Percentiles rank a stretch among this genome's conserved stretches.
These are phyloP conservation scores for Millerozyma acaciae DNA, from an alignment of 805 yeast genomes.

Conservation along the genomic window DNA sequence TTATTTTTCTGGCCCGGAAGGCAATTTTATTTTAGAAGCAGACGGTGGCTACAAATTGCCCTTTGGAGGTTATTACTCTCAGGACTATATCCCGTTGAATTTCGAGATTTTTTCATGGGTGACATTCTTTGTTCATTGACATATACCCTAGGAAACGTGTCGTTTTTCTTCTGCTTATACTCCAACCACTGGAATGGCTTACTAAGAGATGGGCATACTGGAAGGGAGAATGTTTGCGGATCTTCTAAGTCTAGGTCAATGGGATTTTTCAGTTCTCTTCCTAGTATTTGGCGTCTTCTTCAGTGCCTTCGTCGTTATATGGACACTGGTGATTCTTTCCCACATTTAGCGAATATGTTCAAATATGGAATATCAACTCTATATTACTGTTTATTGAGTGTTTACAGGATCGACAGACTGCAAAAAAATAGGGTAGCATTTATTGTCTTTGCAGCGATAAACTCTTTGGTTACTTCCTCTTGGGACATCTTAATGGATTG, in stretches of 20 bases:
- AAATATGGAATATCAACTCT: slow-evolving; percentile 68
- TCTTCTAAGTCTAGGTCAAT: slow-evolving; percentile 68
- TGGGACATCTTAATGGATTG: slow-evolving; percentile 98
- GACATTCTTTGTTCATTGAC: slow-evolving; percentile 88
- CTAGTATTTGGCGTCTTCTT: slow-evolving; percentile 84
- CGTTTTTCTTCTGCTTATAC: slow-evolving; percentile 83
- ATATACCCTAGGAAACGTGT: slow-evolving; percentile 79
- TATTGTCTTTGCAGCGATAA: slow-evolving; percentile 68
- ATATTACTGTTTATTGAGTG: slow-evolving; percentile 70
- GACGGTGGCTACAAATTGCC: slow-evolving; percentile 75
- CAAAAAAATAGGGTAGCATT: slow-evolving; percentile 50
- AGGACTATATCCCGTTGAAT: slow-evolving; percentile 92
- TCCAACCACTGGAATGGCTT: slow-evolving; percentile 64
- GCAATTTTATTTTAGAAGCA: slow-evolving; percentile 53
- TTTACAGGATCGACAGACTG: slow-evolving; percentile 62
- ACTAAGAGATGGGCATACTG: slow-evolving; percentile 32
- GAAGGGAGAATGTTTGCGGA: slow-evolving; percentile 53
- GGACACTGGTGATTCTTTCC: slow-evolving; percentile 95
- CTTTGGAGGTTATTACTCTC: slow-evolving; percentile 70
- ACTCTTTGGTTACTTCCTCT: slow-evolving; percentile 61
- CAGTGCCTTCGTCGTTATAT: slow-evolving; percentile 90
- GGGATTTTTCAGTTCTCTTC: slow-evolving; percentile 83
- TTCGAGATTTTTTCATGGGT: slow-evolving; percentile 89
- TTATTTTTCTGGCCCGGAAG: slow-evolving; percentile 60
- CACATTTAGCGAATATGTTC: slow-evolving; percentile 84